Evolutionary conservation across 2,329 filamentous ascomycete genomes (phyloP).

Genomic region (Periglandula ipomoeae): DNA sequence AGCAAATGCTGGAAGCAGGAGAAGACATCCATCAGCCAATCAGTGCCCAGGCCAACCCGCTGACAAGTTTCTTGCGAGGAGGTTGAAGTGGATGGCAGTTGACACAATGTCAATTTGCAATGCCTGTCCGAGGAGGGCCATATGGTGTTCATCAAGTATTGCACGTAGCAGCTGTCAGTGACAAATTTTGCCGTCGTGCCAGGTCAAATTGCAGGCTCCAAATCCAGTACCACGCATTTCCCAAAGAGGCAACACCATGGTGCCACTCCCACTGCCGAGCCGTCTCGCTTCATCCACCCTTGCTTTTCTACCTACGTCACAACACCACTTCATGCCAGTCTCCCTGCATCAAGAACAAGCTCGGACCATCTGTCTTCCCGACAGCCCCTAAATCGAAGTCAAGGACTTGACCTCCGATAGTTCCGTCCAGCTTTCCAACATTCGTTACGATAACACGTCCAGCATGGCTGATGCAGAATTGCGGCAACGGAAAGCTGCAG

Average conservation of each 20-base stretch:
- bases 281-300: background rate
- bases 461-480: conserved; percentile 30
- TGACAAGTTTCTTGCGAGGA: background rate
- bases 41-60: background rate
- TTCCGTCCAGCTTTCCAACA: too few relatives aligned
- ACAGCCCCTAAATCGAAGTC: background rate
- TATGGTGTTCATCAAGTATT: too few relatives aligned
- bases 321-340: background rate
- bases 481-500: conserved; percentile 34
- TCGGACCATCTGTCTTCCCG: background rate
- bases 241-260: background rate
- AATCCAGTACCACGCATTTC: too few relatives aligned
- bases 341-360: background rate
- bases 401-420: too few relatives aligned
- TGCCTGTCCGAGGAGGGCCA: too few relatives aligned
- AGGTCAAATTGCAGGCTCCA: too few relatives aligned
- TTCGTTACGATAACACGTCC: background rate
- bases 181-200: too few relatives aligned
- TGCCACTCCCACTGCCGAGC: background rate
- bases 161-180: too few relatives aligned
- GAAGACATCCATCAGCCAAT: background rate
- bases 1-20: background rate
- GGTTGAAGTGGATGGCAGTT: background rate
- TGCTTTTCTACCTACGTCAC: background rate
- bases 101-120: too few relatives aligned